Base-by-base conservation (phyloP, 139 green algal species). In the Nannochloris sp. region DNA sequence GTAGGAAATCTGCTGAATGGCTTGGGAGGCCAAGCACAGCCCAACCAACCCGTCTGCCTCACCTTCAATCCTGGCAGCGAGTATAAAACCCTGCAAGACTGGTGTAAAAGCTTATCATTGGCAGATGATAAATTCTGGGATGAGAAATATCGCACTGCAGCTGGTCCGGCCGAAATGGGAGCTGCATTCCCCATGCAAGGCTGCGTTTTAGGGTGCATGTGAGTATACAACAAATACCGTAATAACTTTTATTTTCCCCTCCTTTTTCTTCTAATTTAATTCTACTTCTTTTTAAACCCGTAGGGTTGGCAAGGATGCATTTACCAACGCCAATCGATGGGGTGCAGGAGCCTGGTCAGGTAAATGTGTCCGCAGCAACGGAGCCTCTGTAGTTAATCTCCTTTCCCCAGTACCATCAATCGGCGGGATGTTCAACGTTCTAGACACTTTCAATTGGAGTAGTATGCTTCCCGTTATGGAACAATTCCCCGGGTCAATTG, bases 151-250 rank as follows among this genome's bases (percentile, higher is more conserved):
- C 25, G 19, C 19, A 55, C 48, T 36, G 59, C n/a, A 57, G 29
- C 4, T 12, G 44, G 23, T 33, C 65, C 33, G 13, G 37, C 23
- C 24, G 15, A 25, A 59, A 36, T 24, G 38, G 27, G 25, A 13
- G 14, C 39, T n/a, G 4, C 5, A 54, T 57, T 65, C 13, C 59
- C 59, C 32, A 27, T 65, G 15, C n/a, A 51, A 57, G 59, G 59
- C 6, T 65, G 59, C 32, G 59, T 65, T 6, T 12, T 65, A 9
- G 59, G 59, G 27, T 65, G 59, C 51, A 65, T 65, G 42, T 51
- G 42, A 51, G 42, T 51, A 51, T 51, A 19, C 42, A 51, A 19
- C 42, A 19, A 19, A n/a, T n/a, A n/a, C n/a, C n/a, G n/a, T n/a
- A n/a, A n/a, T n/a, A n/a, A n/a, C n/a, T n/a, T n/a, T n/a, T n/a